Percentiles rank a stretch among this genome's conserved stretches.
phyloP scores from a whole-genome alignment of 106 monocot species.

The Ottelia alismoides region DNA sequence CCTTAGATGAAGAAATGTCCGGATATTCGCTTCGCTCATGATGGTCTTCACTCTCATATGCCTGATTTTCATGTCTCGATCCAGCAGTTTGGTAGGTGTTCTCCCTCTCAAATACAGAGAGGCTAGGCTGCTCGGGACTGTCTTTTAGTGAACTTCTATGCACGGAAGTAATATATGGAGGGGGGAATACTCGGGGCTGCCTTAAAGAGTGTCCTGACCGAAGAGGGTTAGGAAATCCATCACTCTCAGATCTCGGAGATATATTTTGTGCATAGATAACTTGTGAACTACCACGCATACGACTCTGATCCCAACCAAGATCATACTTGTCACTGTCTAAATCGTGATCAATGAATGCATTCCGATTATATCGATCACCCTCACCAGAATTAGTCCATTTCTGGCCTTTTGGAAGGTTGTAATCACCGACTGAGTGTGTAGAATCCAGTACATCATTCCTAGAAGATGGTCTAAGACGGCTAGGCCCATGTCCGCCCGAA shows the following conservation, averaged over 20 bases:
- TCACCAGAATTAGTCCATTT: slow-evolving; percentile 31
- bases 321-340: slow-evolving; percentile 52
- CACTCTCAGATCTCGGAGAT: slow-evolving; percentile 36
- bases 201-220: slow-evolving; percentile 51
- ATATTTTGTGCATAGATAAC: slow-evolving; percentile 27
- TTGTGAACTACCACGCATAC: slow-evolving; percentile 27
- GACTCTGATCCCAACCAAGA: slow-evolving; percentile 33
- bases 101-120: slow-evolving; percentile 5
- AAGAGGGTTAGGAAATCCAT: slow-evolving; percentile 38
- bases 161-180: slow-evolving; percentile 50
- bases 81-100: slow-evolving; percentile 2
- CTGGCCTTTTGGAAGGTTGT: slow-evolving; percentile 21
- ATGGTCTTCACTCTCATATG: too few relatives aligned
- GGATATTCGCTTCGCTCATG: slow-evolving; percentile 22
- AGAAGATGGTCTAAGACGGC: slow-evolving; percentile 21
- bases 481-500: slow-evolving; percentile 13
- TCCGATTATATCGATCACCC: slow-evolving; percentile 28
- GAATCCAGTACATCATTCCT: slow-evolving; percentile 29
- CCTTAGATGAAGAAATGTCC: slow-evolving; percentile 16
- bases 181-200: slow-evolving; percentile 85
- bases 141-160: slow-evolving; percentile 31
- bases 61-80: slow-evolving; percentile 13
- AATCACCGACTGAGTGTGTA: slow-evolving; percentile 18
- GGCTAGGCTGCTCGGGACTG: slow-evolving; percentile 14
- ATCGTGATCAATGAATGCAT: slow-evolving; percentile 33